Evolutionary conservation across 2,329 filamentous ascomycete species (phyloP).

Genomic region (Leptosphaerulina australis): DNA sequence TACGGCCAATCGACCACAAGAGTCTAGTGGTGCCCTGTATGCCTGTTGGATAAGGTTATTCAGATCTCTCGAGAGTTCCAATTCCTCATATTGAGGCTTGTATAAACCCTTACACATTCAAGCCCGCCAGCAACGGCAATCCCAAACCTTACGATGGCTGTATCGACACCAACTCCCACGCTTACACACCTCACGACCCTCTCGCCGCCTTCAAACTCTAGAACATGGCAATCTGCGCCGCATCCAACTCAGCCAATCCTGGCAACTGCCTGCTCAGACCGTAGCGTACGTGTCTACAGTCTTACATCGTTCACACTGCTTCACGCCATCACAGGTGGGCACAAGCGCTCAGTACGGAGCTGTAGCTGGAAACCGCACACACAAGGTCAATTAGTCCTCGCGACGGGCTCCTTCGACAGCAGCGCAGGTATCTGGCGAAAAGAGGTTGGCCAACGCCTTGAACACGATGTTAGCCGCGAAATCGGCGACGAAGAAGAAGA

Average conservation of each 20-base stretch:
- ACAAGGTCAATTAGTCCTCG: constrained; percentile 71
- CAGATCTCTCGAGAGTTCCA: background rate
- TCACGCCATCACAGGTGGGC: constrained; percentile 81
- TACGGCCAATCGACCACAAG: constrained; percentile 1
- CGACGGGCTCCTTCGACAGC: constrained; percentile 92
- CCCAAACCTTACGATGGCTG: constrained; percentile 28
- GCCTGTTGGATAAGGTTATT: background rate
- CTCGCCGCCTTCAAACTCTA: constrained; percentile 59
- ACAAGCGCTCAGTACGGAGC: constrained; percentile 86
- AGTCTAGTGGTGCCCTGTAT: background rate
- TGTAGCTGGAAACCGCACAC: constrained; percentile 82
- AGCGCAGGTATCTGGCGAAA: constrained; percentile 72
- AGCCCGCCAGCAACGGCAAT: constrained; percentile 9
- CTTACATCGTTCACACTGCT: constrained; percentile 79
- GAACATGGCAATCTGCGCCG: constrained; percentile 84
- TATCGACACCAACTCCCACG: constrained; percentile 19
- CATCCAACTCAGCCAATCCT: constrained; percentile 88
- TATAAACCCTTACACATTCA: background rate
- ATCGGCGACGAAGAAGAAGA: constrained; percentile 55
- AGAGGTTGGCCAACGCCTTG: constrained; percentile 68
- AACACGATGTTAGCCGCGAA: constrained; percentile 39
- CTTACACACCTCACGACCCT: constrained; percentile 58
- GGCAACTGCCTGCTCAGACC: constrained; percentile 85
- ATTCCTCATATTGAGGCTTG: background rate
- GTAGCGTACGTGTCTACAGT: constrained; percentile 87